Evolutionary conservation across 805 yeast species (phyloP), one percentile per base, ranked within the genome.

Genomic region (Teunomyces lycoperdinae): DNA sequence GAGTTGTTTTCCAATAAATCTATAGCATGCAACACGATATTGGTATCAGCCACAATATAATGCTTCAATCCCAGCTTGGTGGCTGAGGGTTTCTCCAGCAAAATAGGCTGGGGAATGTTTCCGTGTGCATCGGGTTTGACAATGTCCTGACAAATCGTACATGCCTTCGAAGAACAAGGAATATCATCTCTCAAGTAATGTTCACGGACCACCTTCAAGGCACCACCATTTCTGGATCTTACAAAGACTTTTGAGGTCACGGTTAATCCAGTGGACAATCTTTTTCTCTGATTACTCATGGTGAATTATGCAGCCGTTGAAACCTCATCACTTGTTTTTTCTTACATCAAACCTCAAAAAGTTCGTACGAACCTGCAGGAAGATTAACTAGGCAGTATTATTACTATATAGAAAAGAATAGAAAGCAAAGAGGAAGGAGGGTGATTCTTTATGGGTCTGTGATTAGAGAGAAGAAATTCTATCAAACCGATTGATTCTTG

Each of bases 121-220:
- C 92, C 94, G 14, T 76, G 73, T 11, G 92, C 83, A 62, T 84
- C 84, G 6, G 87, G 77, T 41, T 79, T 76, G 10, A 80, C 69
- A 28, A 76, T 71, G 24, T 68, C 68, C 9, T 71, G 67, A 66
- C 99, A 94, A 31, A 59, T 62, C 8, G 68, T 59, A 67, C 99
- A 94, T 1, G 79, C 71, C 53, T 71, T 74, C 2, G 96, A 88
- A 45, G 85, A 82, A 67, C 99, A 94, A 14, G 97, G 96, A 44
- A 94, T 89, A 67, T 94, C 99, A 46, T 80, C 81, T 65, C 99
- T 79, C 48, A 94, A 72, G 62, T 94, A 94, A 66, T 92, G 99
- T 63, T 94, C 99, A 55, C 97, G 78, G 8, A 92, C 96, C 26
- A 94, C 79, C 64, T 94, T 92, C 31, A 90, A 78, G 4, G 97